Conservation (phyloP, 257 asterid species). For the Ilex asprella region DNA sequence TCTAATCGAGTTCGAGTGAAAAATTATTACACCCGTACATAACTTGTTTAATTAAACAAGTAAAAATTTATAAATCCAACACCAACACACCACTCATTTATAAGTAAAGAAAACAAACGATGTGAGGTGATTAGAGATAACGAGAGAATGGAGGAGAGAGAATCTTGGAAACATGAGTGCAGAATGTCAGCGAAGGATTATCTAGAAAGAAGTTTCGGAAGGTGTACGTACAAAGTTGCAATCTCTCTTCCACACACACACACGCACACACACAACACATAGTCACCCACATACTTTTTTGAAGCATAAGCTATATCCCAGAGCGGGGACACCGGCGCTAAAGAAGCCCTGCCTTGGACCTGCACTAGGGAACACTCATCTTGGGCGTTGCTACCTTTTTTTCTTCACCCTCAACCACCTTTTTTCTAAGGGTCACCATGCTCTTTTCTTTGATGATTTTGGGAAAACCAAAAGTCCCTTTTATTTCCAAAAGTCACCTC, state of each 20-base stretch:
- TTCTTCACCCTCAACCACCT: conserved; percentile 5
- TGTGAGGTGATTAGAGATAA: not conserved
- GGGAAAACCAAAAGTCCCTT: conserved; percentile 20
- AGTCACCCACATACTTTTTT: no score
- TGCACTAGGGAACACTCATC: conserved; percentile 44
- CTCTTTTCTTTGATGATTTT: conserved; percentile 21
- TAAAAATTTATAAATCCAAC: not conserved
- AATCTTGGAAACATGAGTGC: conserved; percentile 46
- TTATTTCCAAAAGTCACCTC: conserved; percentile 7
- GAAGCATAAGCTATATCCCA: not conserved
- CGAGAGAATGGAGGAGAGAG: not conserved
- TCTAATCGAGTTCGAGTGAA: no score
- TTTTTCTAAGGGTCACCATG: no score
- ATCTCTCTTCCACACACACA: no score
- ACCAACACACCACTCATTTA: no score
- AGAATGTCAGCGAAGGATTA: conserved; percentile 55
- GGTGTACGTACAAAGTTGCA: conserved; percentile 5
- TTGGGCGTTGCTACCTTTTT: conserved; percentile 32
- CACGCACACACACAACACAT: no score
- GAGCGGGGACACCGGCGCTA: conserved; percentile 68
- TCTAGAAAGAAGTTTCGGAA: conserved; percentile 36
- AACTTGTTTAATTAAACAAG: no score
- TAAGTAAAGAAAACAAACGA: conserved; percentile 1
- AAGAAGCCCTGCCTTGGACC: conserved; percentile 42
- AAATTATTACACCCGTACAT: no score